Base-by-base conservation (phyloP, 148 eudicot genomes). In the Persicaria maculosa region DNA sequence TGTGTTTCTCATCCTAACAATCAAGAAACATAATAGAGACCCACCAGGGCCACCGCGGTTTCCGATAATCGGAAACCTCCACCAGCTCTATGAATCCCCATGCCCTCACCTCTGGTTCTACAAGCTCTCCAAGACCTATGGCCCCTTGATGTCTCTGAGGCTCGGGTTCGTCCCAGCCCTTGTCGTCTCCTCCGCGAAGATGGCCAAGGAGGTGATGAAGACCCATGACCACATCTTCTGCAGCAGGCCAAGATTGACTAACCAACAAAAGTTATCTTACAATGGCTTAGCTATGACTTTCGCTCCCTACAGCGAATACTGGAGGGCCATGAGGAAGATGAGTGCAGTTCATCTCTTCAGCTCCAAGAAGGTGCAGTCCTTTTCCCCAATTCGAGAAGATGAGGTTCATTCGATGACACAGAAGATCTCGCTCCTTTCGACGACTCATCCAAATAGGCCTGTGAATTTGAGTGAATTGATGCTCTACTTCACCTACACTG, bases 11-110 rank as follows among this genome's bases (percentile, higher is more conserved):
- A 31, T 31, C 40, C 40, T 31, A 31, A 31, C 40, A 31, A 31
- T 31, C 40, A 31, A 31, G 40, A 31, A 31, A 31, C 1, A 31
- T 31, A 31, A 2, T 2, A 31, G 40, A 31, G 40, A 31, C 1
- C 85, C 82, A 3, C 85, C 80, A 0, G 82, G 85, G 1, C 85
- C 82, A 16, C 76, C 47, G 54, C 80, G 85, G 20, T 50, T 79
- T 2, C 82, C 82, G 20, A 5, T 82, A 31, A 76, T 79, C 1
- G 82, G 85, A 55, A 79, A 79, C 47, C 52, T 82, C 10, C 85
- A 74, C 76, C 80, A 76, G 6, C 61, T 62, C 40, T 31, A 31
- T 22, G 76, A 72, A 68, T 19, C 68, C 54, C 12, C 25, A 5
- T 19, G 47, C 19, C 81, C 81, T 62, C 81, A 82, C 46, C 2